Evolutionary conservation across 257 asterid genomes (phyloP).

Genomic region (Gentiana dahurica): DNA sequence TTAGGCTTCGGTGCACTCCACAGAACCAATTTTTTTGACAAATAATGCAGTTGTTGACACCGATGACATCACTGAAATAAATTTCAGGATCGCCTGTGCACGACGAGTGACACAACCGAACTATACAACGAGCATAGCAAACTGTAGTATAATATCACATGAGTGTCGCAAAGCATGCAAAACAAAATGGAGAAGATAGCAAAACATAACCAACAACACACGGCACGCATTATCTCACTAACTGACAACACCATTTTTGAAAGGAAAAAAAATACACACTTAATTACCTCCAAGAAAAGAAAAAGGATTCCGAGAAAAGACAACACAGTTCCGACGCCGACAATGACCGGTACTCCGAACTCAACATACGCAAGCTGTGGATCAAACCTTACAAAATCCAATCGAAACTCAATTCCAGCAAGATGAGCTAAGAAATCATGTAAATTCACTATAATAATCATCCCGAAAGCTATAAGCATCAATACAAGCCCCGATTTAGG

Average conservation of each 20-base stretch:
- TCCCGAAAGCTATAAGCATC: constrained; percentile 35
- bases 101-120: no score
- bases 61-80: no score
- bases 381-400: constrained; percentile 45
- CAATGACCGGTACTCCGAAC: constrained; percentile 60
- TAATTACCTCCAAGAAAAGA: constrained; percentile 53
- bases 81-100: no score
- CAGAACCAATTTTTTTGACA: no score
- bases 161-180: no score
- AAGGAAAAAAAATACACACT: background rate
- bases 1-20: background rate
- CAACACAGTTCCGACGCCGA: constrained; percentile 33
- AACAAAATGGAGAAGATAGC: no score
- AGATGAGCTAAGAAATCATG: constrained; percentile 88
- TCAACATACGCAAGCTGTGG: constrained; percentile 64
- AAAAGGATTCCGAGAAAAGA: constrained; percentile 52
- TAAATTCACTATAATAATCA: constrained; percentile 36
- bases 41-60: no score
- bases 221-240: no score
- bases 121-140: background rate
- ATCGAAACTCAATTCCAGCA: constrained; percentile 52
- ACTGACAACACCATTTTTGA: no score
- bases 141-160: background rate
- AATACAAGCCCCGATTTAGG: constrained; percentile 64
- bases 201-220: no score